Conservation (phyloP, 23 red algal genomes). For the Pyropia yezoensis region DNA sequence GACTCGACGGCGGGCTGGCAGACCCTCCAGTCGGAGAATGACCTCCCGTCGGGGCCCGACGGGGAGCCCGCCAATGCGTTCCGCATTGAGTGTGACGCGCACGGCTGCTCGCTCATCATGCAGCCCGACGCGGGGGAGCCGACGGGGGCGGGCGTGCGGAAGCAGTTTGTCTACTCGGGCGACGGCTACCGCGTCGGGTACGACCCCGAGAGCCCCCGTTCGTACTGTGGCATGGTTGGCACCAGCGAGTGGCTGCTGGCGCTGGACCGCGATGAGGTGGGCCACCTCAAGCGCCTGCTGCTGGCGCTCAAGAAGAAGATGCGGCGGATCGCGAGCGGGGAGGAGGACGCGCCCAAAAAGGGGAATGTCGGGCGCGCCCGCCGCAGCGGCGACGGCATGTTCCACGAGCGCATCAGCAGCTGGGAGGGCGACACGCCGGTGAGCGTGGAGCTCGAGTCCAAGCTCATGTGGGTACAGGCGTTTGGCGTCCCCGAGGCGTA, state of each 20-base stretch:
- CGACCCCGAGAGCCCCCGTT: conserved; percentile 46
- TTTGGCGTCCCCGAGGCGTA: conserved; percentile 39
- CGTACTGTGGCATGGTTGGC: conserved; percentile 40
- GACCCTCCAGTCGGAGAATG: conserved; percentile 19
- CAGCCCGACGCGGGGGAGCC: conserved; percentile 20
- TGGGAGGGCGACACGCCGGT: conserved; percentile 19
- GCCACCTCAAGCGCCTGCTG: conserved; percentile 46
- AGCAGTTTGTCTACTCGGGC: conserved; percentile 28
- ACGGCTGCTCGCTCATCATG: conserved; percentile 54
- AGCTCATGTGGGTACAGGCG: conserved; percentile 49
- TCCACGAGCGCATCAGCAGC: conserved; percentile 31
- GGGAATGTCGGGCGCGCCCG: conserved; percentile 6
- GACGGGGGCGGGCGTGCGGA: conserved; percentile 33
- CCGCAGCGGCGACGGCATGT: conserved; percentile 54
- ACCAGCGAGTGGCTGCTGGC: conserved; percentile 43
- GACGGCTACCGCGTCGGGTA: conserved; percentile 48
- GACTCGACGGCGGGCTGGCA: conserved; percentile 51
- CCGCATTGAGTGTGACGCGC: conserved; percentile 57
- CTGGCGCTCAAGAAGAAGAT: conserved; percentile 52
- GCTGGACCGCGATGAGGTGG: conserved; percentile 32
- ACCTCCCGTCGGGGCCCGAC: conserved; percentile 27
- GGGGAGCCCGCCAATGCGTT: conserved; percentile 16
- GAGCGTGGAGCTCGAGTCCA: conserved; percentile 45
- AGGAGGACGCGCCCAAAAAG: conserved; percentile 34
- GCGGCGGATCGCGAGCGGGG: conserved; percentile 38